These are phyloP conservation scores for Xylaria multiplex DNA, from an alignment of 2,329 filamentous ascomycete genomes.

Conservation along the genomic window DNA sequence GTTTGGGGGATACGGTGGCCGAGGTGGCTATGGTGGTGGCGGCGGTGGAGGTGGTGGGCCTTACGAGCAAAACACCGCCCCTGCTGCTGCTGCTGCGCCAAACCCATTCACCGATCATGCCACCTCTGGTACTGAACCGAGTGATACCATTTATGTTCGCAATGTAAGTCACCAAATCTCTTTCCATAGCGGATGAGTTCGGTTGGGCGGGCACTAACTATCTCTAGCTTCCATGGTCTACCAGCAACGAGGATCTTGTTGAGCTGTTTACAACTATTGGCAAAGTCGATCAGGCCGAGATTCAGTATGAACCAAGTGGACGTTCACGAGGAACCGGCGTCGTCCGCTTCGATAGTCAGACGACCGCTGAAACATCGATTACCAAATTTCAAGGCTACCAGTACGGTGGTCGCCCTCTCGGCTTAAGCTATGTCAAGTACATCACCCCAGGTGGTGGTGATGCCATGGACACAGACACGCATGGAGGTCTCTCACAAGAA, in stretches of 20 bases:
- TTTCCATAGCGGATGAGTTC: constrained; percentile 26
- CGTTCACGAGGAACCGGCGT: constrained; percentile 95
- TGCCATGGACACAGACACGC: constrained; percentile 84
- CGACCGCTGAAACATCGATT: constrained; percentile 92
- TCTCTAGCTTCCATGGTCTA: constrained; percentile 92
- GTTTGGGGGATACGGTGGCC: constrained; percentile 56
- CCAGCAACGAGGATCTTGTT: constrained; percentile 95
- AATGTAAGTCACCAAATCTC: constrained; percentile 75
- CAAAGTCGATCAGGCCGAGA: constrained; percentile 98
- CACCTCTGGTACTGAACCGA: constrained; percentile 84
- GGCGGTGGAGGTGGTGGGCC: constrained; percentile 28
- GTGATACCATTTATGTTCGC: constrained; percentile 90
- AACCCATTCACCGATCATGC: constrained; percentile 96
- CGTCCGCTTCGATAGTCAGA: constrained; percentile 86
- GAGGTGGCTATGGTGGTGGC: constrained; percentile 54
- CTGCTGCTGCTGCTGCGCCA: constrained; percentile 65
- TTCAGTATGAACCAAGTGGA: constrained; percentile 97
- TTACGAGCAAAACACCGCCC: constrained; percentile 32
- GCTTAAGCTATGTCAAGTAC: constrained; percentile 94
- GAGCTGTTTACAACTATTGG: constrained; percentile 98
- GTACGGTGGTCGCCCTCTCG: constrained; percentile 93
- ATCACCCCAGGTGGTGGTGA: constrained; percentile 74
- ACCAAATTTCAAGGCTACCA: constrained; percentile 98
- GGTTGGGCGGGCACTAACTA: constrained; percentile 40
- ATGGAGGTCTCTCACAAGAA: constrained; percentile 86